Conservation (phyloP, 2,329 filamentous ascomycete species). For the Verticillium tricorpus region DNA sequence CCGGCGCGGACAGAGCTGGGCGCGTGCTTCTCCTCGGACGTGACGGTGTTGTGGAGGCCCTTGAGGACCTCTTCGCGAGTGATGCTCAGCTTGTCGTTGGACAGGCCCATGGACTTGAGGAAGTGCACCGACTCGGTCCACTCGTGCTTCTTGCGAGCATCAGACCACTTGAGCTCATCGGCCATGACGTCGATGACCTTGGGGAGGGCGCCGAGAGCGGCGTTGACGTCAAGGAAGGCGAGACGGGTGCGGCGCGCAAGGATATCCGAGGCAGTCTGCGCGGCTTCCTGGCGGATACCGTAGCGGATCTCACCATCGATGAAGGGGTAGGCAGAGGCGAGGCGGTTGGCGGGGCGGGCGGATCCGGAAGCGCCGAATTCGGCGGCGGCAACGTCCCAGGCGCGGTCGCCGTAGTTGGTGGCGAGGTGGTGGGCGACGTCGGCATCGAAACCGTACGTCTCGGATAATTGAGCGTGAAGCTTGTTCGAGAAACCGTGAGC, state of each 20-base stretch:
- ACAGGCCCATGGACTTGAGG: constrained; percentile 40
- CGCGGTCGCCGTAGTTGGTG: constrained; percentile 47
- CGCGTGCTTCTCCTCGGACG: neutral
- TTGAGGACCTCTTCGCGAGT: constrained; percentile 23
- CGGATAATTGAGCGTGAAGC: constrained; percentile 27
- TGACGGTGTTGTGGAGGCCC: constrained; percentile 3
- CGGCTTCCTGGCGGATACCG: constrained; percentile 67
- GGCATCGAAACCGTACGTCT: constrained; percentile 25
- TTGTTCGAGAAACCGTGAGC: constrained; percentile 61
- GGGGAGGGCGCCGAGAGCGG: constrained; percentile 64
- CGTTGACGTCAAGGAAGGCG: constrained; percentile 72
- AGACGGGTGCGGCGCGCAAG: constrained; percentile 66
- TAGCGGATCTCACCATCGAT: constrained; percentile 71
- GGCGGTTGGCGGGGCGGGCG: constrained; percentile 48
- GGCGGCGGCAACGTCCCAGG: constrained; percentile 62
- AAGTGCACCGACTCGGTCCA: constrained; percentile 50
- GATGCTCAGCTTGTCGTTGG: constrained; percentile 18
- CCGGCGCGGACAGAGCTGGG: neutral
- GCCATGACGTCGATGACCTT: constrained; percentile 68
- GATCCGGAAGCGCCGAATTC: constrained; percentile 18
- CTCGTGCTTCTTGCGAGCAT: constrained; percentile 48
- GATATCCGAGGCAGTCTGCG: constrained; percentile 67
- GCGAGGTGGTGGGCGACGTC: constrained; percentile 38
- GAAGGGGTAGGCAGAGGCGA: constrained; percentile 65
- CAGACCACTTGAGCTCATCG: constrained; percentile 63